Conservation (phyloP, 129 eudicot genomes). For the Arctium minus region DNA sequence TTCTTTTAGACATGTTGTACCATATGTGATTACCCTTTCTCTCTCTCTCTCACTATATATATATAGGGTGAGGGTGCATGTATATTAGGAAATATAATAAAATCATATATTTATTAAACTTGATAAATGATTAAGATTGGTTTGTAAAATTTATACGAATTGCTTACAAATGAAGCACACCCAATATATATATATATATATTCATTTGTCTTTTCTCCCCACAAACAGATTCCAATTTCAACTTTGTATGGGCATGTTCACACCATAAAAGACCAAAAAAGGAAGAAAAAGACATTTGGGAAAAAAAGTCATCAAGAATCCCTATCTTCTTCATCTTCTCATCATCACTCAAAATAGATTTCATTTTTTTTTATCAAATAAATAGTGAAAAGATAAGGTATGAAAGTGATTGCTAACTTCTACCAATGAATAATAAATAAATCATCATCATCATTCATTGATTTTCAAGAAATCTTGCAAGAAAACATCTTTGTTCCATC, state of each 20-base stretch:
- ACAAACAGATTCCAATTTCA: conserved; percentile 18
- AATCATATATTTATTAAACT: too few species aligned
- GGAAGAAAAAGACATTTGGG: conserved; percentile 21
- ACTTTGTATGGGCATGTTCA: conserved; percentile 21
- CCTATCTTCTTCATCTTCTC: conserved; percentile 22
- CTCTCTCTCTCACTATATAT: too few species aligned
- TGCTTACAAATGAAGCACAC: too few species aligned
- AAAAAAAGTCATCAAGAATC: conserved; percentile 6
- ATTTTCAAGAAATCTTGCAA: not conserved
- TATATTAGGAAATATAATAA: too few species aligned
- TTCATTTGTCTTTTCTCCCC: not conserved
- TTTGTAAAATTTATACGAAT: too few species aligned
- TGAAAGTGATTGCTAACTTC: conserved; percentile 29
- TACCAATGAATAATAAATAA: not conserved
- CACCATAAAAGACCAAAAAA: conserved; percentile 23
- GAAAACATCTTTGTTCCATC: not conserved
- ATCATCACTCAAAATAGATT: conserved; percentile 18
- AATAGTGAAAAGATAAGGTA: conserved; percentile 27
- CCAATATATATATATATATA: too few species aligned
- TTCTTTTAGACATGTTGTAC: too few species aligned
- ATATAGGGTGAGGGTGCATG: too few species aligned
- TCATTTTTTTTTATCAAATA: not conserved
- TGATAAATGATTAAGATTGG: too few species aligned
- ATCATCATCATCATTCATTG: not conserved
- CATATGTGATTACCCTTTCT: too few species aligned